These are phyloP conservation scores for Ormosia semicastrata DNA, from an alignment of 306 rosid species.

Conservation along the genomic window DNA sequence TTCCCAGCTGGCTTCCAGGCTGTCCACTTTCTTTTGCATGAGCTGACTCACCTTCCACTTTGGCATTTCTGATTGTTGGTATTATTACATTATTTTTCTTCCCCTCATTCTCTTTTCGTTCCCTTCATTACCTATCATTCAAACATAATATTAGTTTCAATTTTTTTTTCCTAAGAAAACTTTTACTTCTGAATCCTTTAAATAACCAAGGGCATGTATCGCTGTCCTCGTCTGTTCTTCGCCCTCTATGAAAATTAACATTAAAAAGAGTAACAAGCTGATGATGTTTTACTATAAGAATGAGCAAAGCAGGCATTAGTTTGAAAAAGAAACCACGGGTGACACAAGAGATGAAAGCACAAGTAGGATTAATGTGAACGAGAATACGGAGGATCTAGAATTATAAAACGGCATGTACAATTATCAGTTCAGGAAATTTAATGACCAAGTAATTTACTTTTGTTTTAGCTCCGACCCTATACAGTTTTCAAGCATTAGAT, in stretches of 20 bases:
- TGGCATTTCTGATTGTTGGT: too few species aligned
- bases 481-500: background rate
- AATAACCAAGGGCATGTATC: background rate
- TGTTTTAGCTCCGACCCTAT: background rate
- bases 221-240: background rate
- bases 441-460: background rate
- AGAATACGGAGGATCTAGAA: background rate
- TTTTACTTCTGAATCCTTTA: background rate
- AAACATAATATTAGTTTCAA: too few species aligned
- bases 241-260: background rate
- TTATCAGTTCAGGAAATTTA: background rate
- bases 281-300: background rate
- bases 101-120: too few species aligned
- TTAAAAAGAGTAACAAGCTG: background rate
- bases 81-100: too few species aligned
- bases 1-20: too few species aligned
- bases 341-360: background rate
- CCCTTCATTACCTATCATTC: too few species aligned
- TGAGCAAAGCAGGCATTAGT: background rate
- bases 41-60: too few species aligned
- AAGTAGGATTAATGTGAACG: background rate
- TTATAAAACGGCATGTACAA: background rate
- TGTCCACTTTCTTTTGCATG: too few species aligned
- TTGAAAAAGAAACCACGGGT: background rate
- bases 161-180: background rate